These are phyloP conservation scores for Kandelia obovata DNA, from an alignment of 345 rosid genomes.

Conservation along the genomic window DNA sequence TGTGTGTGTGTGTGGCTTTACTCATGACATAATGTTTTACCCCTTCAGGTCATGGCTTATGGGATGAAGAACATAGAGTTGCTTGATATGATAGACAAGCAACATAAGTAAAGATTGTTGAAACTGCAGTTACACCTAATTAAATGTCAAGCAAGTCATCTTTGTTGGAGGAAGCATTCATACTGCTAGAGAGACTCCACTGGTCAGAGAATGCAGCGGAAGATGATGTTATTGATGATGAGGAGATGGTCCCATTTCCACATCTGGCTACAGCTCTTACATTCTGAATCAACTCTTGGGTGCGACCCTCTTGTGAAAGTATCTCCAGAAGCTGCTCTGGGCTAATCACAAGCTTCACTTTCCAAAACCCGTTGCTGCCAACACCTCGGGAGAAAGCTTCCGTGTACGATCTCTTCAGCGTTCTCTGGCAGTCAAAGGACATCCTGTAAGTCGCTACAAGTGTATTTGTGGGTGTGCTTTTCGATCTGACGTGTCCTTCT, in stretches of 20 bases:
- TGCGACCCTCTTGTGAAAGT: conserved; percentile 55
- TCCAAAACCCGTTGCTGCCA: conserved; percentile 51
- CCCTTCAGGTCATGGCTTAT: too few relatives aligned
- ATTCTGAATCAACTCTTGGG: conserved; percentile 68
- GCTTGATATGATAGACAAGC: too few relatives aligned
- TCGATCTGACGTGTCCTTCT: conserved; percentile 62
- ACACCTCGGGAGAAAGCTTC: conserved; percentile 44
- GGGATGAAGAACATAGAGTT: too few relatives aligned
- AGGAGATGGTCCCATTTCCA: conserved; percentile 27
- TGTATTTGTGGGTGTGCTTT: conserved; percentile 44
- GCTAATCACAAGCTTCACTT: conserved; percentile 78
- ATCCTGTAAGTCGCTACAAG: conserved; percentile 52
- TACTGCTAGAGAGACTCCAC: conserved; percentile 48
- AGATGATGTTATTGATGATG: conserved; percentile 13
- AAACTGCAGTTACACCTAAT: too few relatives aligned
- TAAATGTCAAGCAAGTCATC: conserved; percentile 20
- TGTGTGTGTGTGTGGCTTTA: too few relatives aligned
- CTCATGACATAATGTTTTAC: too few relatives aligned
- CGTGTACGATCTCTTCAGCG: conserved; percentile 60
- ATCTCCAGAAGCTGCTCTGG: conserved; percentile 61
- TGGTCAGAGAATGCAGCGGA: conserved; percentile 42
- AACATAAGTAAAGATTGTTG: too few relatives aligned
- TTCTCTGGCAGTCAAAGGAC: conserved; percentile 55
- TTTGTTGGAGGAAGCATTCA: conserved; percentile 38
- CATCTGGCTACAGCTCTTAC: conserved; percentile 73